Evolutionary conservation across 495 filamentous ascomycete species (phyloP).

Genomic region (Chaetomium cochliodes): DNA sequence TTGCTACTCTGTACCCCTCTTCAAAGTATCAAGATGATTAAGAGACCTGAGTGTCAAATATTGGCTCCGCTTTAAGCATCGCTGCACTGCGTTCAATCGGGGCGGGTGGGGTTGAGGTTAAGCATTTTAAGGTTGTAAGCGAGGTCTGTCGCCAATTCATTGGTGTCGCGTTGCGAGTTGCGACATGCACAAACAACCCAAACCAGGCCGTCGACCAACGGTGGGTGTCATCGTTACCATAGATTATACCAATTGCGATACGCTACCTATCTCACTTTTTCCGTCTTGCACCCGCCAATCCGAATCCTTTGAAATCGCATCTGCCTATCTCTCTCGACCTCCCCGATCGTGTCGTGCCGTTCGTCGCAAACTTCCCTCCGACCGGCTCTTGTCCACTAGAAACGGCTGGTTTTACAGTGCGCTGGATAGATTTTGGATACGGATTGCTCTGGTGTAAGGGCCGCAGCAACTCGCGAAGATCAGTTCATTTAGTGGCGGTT

Average conservation of each 20-base stretch:
- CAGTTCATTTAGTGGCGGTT: not conserved
- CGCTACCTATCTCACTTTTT: not conserved
- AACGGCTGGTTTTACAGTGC: not conserved
- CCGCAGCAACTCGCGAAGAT: not conserved
- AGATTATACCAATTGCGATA: not conserved
- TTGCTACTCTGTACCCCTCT: not conserved
- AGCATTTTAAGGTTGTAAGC: not conserved
- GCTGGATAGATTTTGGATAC: not conserved
- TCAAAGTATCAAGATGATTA: no score
- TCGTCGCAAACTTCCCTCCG: not conserved
- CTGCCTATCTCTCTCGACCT: not conserved
- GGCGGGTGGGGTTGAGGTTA: not conserved
- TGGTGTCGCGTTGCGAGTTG: not conserved
- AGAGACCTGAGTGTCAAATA: not conserved
- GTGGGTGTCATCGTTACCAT: not conserved
- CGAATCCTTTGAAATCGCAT: not conserved
- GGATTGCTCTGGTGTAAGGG: not conserved
- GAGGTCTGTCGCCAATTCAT: not conserved
- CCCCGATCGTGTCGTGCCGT: not conserved
- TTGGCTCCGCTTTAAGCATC: not conserved
- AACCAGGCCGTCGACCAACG: no score
- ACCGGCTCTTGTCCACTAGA: not conserved
- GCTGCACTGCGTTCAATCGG: not conserved
- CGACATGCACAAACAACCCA: not conserved
- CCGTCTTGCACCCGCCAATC: not conserved